Base-by-base conservation (phyloP, 495 filamentous ascomycete genomes). In the Podospora tetraspora region DNA sequence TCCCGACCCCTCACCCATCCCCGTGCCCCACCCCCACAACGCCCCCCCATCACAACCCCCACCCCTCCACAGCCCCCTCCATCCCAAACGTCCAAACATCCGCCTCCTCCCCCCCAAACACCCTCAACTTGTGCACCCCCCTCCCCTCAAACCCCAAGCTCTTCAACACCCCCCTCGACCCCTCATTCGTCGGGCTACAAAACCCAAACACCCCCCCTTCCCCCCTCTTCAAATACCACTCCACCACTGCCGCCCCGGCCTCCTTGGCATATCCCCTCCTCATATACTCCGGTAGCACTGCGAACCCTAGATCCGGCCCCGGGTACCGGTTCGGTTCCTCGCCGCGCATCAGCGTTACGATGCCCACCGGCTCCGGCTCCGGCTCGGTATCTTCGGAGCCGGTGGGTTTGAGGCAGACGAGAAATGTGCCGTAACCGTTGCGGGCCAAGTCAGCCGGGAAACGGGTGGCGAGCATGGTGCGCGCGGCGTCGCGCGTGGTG, bases 221-320 rank as follows among this genome's bases (percentile, higher is more conserved):
- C 9, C 72, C 71, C 22, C 19, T 32, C 25, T 62, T 70, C 3
- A 74, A 71, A 56, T 73, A 81, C 23, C 75, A 81, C 22, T 75
- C 71, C 21, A 82, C 52, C 8, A 81, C 3, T 9, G 56, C 77
- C 13, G 67, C 71, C 24, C 69, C 72, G 0, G 78, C 80, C 68
- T 82, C 80, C 21, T 77, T 76, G 8, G 79, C 74, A 69, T 80
- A 81, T 3, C 80, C 80, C 67, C 76, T 79, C 3, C 77, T 71
- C 68, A 71, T 74, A 10, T 80, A 64, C 61, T 71, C 70, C 0
- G 75, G 72, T 24, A 81, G 32, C 13, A 81, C 72, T 3, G 72
- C 71, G 64, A 74, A 82, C 3, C 80, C 78, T 1, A 82, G 25
- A 62, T 81, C 80, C 0, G 80, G 79, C 12, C 67, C 71, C 0